Evolutionary conservation across 805 yeast genomes (phyloP).

Genomic region (Scheffersomyces amazonensis): DNA sequence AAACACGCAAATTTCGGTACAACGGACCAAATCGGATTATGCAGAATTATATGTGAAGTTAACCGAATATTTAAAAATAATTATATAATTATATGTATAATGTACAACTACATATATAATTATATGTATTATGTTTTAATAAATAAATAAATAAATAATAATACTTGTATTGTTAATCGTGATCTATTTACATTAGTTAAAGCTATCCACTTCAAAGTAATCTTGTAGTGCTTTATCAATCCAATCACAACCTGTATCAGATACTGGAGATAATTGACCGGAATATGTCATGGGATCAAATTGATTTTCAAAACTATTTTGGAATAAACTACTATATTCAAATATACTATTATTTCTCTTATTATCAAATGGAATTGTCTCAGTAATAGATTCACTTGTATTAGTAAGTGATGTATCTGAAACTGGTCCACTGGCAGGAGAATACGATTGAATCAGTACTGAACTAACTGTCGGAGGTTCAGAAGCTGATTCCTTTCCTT

Average conservation of each 20-base stretch:
- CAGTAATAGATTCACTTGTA: not conserved
- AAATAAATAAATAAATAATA: no score
- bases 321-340: not conserved
- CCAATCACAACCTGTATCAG: constrained; percentile 60
- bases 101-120: no score
- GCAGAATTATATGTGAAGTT: no score
- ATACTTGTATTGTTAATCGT: no score
- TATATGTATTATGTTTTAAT: no score
- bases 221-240: constrained; percentile 38
- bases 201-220: constrained; percentile 9
- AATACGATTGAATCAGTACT: not conserved
- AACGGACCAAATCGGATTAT: no score
- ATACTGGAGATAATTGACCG: constrained; percentile 11
- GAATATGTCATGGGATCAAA: constrained; percentile 6
- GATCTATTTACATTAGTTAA: no score
- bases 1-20: no score
- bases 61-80: no score
- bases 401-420: not conserved
- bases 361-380: not conserved
- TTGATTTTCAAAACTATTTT: not conserved
- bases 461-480: not conserved
- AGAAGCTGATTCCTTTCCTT: not conserved
- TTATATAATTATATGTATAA: no score
- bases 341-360: not conserved
- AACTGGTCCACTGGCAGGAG: not conserved